Evolutionary conservation across 1,139 yeast genomes (phyloP), one percentile per base, ranked within the genome.

Genomic region (Geotrichum klebahnii): DNA sequence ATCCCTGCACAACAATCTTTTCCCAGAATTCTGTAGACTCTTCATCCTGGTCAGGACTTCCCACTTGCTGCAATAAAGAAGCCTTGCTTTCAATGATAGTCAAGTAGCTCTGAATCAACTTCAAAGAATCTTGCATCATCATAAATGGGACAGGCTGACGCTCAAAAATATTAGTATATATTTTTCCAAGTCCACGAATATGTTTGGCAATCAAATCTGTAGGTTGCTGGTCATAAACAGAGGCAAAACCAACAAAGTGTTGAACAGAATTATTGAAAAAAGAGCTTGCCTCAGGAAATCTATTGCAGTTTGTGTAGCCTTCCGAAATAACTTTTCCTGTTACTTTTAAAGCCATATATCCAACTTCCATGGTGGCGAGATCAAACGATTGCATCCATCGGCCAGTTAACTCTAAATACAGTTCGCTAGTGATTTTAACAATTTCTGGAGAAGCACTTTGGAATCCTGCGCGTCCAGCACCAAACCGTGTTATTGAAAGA

Each of bases 401-500:
- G 42, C 78, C 77, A 59, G 84, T 85, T 52, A 79, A 78, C 31
- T 72, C 66, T 33, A 74, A 59, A 64, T 89, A 89, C 38, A 82
- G 68, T 51, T 79, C 77, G 23, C 81, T 76, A 39, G 88, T 65
- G 1, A 79, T 67, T 0, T 83, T 80, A 4, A 82, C 74, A 1
- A 89, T 66, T 2, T 77, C 67, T 0, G 88, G 85, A 0, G 86
- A 77, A 53, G 84, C 81, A 48, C 78, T 72, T 61, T 84, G 95
- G 77, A 92, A 75, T 1, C 89, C 87, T 14, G 81, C 81, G 57
- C 92, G 77, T 5, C 92, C 79, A 54, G 87, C 77, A 5, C 97
- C 97, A 41, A 90, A 85, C 59, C 92, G 72, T 0, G 90, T 90
- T 51, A 82, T 71, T 1, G 92, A 76, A 28, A 92, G 68, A 2